Evolutionary conservation across 495 filamentous ascomycete species (phyloP), one percentile per base, ranked within the genome.

Genomic region (Antarctomyces pellizariae): DNA sequence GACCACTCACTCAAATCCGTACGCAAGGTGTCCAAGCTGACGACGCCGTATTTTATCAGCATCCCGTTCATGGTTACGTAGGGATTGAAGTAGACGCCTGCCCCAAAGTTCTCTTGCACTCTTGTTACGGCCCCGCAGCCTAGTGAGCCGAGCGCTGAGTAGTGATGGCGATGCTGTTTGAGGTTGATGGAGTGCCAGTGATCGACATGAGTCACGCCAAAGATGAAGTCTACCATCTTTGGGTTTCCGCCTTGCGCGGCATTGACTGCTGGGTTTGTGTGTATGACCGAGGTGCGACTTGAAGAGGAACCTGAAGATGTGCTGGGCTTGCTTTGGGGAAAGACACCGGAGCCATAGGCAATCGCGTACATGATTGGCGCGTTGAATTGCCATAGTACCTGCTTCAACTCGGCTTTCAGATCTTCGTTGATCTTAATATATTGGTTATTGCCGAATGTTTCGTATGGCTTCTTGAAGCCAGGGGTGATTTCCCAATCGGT

Each of bases 201-300:
- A 43, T 97, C 76, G 2, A 77, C 82, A 47, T 91, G 76, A 3
- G 74, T 77, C 7, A 95, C 84, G 17, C 86, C 89, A 37, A 95
- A 91, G 30, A 97, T 89, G 41, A 95, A 86, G 47, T 97, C 86
- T 37, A 97, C 91, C 75, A 95, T 89, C 48, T 93, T 93, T 5
- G 73, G 76, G 1, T 67, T 70, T 20, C 76, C 76, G 39, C 75
- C 67, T 43, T 93, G 83, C 35, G 76, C 74, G 18, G 73, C 71
- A 26, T 67, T 52, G 18, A 91, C 72, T 7, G 77, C 78, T 13
- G 62, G 47, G 28, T 78, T 67, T 2, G 79, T 69, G 38, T 92
- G 82, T 14, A 73, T 57, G 11, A 54, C 54, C 18, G 54, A 53
- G n/a, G 60, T 52, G 1, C 31, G 31, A 18, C 34, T 37, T 13